Evolutionary conservation across 2,329 filamentous ascomycete species (phyloP), one percentile per base, ranked within the genome.

Genomic region (Acrocalymma vagum): DNA sequence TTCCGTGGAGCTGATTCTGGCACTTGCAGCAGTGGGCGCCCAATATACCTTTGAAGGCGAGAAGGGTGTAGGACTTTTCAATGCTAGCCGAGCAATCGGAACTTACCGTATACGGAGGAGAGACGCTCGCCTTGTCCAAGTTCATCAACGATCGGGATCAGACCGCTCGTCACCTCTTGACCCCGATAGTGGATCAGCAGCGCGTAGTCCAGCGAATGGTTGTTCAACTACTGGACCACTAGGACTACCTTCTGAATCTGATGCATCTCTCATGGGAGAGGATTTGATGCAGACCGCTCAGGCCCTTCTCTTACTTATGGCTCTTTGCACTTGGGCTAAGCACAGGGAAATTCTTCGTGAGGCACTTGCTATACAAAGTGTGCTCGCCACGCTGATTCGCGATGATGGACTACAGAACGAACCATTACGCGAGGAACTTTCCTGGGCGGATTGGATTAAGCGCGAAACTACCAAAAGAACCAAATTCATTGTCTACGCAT

Each of bases 1-100:
- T n/a, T 81, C 84, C 0, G 80, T 85, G 0, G 87, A 89, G 62
- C 71, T 90, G 4, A 71, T 88, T 5, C 70, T 90, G 18, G 85
- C 85, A 0, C 79, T 89, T 11, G 73, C 86, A 15, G 84, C 86
- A 0, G 80, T 88, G 2, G 84, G 84, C 9, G 84, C 84, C 0
- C 83, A 85, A 53, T 87, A 86, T 53, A 78, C 77, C 18, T 81
- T 80, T 51, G 78, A 82, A 48, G 64, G 67, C 11, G 64, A 67
- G 8, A 67, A 77, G 33, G 79, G 78, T 0, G 79, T 82, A 24
- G 75, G 81, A 29, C 70, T 84, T 3, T 84, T 82, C 54, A 77
- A 80, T 58, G 77, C 78, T 9, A 78, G 79, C 9, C 80, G 78
- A 51, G 72, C 78, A 7, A 77, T 84, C 22, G 70, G 81, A 22